Conservation (phyloP, 495 filamentous ascomycete genomes). For the Neurospora tetraspora region DNA sequence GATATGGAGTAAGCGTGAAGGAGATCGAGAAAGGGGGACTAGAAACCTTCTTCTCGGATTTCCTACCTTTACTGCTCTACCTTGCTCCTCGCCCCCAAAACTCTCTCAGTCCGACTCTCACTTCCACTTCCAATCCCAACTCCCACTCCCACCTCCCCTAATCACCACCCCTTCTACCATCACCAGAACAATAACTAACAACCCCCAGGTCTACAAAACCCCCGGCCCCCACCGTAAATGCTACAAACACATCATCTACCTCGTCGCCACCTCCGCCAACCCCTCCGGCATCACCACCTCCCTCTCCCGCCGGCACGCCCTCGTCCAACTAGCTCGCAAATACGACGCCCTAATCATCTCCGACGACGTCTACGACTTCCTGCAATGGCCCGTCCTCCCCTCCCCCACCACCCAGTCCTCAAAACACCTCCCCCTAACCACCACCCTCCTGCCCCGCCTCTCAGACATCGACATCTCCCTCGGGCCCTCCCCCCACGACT, state of each 20-base stretch:
- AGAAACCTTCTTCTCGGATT: neutral
- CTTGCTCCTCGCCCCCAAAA: no score
- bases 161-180: no score
- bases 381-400: conserved; percentile 53
- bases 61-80: neutral
- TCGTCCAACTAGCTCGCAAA: conserved; percentile 59
- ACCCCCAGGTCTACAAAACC: conserved; percentile 19
- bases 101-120: no score
- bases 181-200: no score
- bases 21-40: neutral
- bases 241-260: conserved; percentile 78
- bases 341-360: conserved; percentile 70
- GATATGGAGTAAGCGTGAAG: neutral
- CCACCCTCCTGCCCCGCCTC: conserved; percentile 47
- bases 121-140: no score
- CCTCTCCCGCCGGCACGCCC: conserved; percentile 43
- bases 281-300: conserved; percentile 69
- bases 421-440: neutral
- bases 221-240: conserved; percentile 43
- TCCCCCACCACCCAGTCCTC: neutral
- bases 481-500: conserved; percentile 30
- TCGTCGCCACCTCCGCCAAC: conserved; percentile 73
- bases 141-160: neutral
- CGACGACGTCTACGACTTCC: conserved; percentile 87
- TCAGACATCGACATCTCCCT: conserved; percentile 61